These are phyloP conservation scores for Spencermartinsiella europaea DNA, from an alignment of 805 yeast genomes.

Conservation along the genomic window DNA sequence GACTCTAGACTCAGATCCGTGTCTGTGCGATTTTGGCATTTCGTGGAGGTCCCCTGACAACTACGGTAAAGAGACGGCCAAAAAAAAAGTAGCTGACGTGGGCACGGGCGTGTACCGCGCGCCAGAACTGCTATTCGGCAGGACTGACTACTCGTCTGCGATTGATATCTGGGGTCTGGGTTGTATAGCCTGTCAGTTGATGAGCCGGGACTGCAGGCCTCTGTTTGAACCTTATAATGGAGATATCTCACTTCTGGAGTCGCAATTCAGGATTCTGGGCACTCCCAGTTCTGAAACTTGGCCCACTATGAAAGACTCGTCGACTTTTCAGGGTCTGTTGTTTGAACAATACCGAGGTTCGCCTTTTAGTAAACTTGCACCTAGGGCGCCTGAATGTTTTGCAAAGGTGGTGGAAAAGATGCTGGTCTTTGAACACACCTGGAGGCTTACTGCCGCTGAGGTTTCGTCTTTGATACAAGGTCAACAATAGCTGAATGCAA, in stretches of 20 bases:
- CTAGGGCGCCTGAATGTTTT: conserved; percentile 7
- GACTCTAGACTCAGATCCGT: conserved; percentile 27
- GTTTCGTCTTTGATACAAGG: background rate
- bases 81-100: conserved; percentile 42
- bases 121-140: conserved; percentile 37
- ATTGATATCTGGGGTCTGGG: conserved; percentile 58
- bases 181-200: conserved; percentile 51
- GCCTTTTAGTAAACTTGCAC: conserved; percentile 1
- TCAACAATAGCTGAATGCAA: too few relatives aligned
- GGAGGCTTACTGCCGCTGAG: conserved; percentile 7
- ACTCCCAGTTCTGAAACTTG: conserved; percentile 40
- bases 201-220: conserved; percentile 36
- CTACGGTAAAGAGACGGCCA: conserved; percentile 37
- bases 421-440: conserved; percentile 14
- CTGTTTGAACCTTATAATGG: conserved; percentile 40
- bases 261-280: conserved; percentile 55
- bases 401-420: conserved; percentile 2
- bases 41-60: conserved; percentile 45
- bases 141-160: conserved; percentile 31
- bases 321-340: conserved; percentile 15
- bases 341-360: conserved; percentile 8
- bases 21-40: conserved; percentile 64
- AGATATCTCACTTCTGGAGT: conserved; percentile 55
- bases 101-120: conserved; percentile 53
- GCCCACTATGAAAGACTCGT: conserved; percentile 20